phyloP scores from a whole-genome alignment of 2,329 filamentous ascomycete species.

The Sporothrix inflata region DNA sequence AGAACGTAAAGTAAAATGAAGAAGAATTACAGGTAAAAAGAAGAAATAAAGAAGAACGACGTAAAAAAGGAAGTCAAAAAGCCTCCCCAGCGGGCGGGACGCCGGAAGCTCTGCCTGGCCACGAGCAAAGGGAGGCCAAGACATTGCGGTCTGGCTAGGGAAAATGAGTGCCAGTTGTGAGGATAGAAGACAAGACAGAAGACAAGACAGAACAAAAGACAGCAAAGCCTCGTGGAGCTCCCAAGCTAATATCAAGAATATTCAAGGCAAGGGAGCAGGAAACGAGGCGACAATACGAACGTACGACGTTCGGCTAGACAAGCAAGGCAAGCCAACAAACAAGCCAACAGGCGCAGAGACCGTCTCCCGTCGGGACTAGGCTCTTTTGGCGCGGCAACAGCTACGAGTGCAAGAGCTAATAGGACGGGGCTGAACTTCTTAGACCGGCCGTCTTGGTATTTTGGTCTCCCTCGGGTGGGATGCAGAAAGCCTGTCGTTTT shows the following conservation, averaged over 20 bases:
- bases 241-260: not conserved
- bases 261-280: not conserved
- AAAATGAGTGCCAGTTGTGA: not conserved
- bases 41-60: not conserved
- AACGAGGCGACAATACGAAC: not conserved
- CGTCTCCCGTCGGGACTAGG: not conserved
- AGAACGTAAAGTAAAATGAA: not conserved
- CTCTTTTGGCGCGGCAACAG: slow-evolving; percentile 2
- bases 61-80: not conserved
- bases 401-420: too few species aligned
- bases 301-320: too few species aligned
- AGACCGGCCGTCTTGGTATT: not conserved
- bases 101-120: slow-evolving; percentile 12
- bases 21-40: not conserved
- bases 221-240: slow-evolving; percentile 15
- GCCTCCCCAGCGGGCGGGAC: not conserved
- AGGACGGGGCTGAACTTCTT: not conserved
- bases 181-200: not conserved
- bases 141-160: slow-evolving; percentile 9
- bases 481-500: not conserved
- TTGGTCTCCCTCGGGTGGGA: slow-evolving; percentile 5
- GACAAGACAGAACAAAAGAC: not conserved
- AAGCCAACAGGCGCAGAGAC: not conserved
- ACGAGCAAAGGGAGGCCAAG: slow-evolving; percentile 16
- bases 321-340: not conserved